Percentiles rank a stretch among this genome's conserved stretches.
Conservation (phyloP, 371 early-diverging fungal species). For the Mortierella sp. region DNA sequence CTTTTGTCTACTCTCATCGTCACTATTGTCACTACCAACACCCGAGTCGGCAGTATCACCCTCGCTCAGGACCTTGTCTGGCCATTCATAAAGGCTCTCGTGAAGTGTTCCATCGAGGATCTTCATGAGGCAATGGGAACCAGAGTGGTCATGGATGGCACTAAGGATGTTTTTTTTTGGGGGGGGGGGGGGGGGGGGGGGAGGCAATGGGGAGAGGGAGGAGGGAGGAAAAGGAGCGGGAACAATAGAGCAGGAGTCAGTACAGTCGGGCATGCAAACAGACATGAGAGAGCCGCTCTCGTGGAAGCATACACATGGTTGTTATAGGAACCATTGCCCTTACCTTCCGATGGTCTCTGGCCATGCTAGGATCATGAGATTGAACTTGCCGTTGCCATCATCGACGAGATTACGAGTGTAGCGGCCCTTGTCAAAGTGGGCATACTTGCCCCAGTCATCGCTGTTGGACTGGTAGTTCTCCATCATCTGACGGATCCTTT, state of each 20-base stretch:
- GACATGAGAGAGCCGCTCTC: background rate
- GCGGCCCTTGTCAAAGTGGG: conserved; percentile 79
- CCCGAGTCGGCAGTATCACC: conserved; percentile 39
- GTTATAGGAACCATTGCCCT: background rate
- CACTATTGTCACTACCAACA: conserved; percentile 37
- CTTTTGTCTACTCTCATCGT: conserved; percentile 26
- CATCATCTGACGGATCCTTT: conserved; percentile 71
- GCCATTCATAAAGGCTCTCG: conserved; percentile 87
- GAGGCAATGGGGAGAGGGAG: background rate
- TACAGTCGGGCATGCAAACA: conserved; percentile 5
- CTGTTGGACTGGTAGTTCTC: conserved; percentile 68
- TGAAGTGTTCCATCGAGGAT: conserved; percentile 85
- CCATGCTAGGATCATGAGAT: conserved; percentile 93
- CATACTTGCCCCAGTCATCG: conserved; percentile 81
- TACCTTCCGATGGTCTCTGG: conserved; percentile 80
- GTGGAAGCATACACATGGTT: background rate
- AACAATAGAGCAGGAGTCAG: conserved; percentile 3
- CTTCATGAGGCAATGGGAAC: conserved; percentile 95
- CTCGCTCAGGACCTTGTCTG: conserved; percentile 54
- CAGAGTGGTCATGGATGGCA: conserved; percentile 94
- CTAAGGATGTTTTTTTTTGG: conserved; percentile 51
- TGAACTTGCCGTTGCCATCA: conserved; percentile 93
- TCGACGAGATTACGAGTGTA: conserved; percentile 92
- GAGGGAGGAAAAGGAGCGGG: background rate
- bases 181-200: background rate